These are phyloP conservation scores for Cadophora gregata DNA, from an alignment of 2,329 filamentous ascomycete species.

Conservation along the genomic window DNA sequence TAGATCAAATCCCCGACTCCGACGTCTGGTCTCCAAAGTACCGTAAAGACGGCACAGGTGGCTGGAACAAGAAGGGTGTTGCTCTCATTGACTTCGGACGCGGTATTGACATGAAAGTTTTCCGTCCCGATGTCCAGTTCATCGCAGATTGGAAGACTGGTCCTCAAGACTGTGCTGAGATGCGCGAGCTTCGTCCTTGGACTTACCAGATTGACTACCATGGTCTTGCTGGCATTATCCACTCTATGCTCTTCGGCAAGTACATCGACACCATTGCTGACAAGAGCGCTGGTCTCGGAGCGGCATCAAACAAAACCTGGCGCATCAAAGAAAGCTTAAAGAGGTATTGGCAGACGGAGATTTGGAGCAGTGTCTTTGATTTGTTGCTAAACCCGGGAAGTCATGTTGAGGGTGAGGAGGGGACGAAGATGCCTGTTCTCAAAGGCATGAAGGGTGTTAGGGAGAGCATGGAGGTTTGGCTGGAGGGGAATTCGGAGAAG, in stretches of 20 bases:
- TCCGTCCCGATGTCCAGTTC: slow-evolving; percentile 79
- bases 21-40: slow-evolving; percentile 67
- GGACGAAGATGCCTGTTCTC: slow-evolving; percentile 72
- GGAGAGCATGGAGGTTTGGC: slow-evolving; percentile 83
- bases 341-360: slow-evolving; percentile 93
- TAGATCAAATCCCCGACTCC: slow-evolving; percentile 61
- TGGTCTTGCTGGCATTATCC: slow-evolving; percentile 85
- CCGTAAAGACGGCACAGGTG: slow-evolving; percentile 72
- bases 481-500: slow-evolving; percentile 81
- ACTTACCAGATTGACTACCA: slow-evolving; percentile 98
- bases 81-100: slow-evolving; percentile 94
- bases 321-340: slow-evolving; percentile 84
- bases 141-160: slow-evolving; percentile 94
- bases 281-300: slow-evolving; percentile 60
- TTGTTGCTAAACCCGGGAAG: slow-evolving; percentile 81
- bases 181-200: slow-evolving; percentile 93
- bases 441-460: slow-evolving; percentile 72
- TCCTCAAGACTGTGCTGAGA: slow-evolving; percentile 90
- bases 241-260: slow-evolving; percentile 89
- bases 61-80: slow-evolving; percentile 82
- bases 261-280: slow-evolving; percentile 83
- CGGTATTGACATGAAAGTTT: slow-evolving; percentile 90
- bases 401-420: slow-evolving; percentile 69
- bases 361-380: slow-evolving; percentile 86
- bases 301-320: slow-evolving; percentile 67